Evolutionary conservation across 1,284 basidiomycete species (phyloP).

Genomic region (Inonotus hispidus): DNA sequence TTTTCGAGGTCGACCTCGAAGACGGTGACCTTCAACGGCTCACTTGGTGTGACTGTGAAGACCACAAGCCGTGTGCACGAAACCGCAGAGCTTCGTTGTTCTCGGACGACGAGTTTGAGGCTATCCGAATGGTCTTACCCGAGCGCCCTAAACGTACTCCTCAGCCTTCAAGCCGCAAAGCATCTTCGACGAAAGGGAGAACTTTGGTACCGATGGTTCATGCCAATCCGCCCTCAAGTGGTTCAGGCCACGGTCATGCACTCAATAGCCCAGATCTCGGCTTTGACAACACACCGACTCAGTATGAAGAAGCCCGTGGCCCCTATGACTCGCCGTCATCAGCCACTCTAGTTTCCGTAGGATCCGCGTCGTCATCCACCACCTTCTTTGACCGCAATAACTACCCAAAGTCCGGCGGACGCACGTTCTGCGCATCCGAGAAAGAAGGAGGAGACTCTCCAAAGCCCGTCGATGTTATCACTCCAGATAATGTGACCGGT

Average conservation of each 20-base stretch:
- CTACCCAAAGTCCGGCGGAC: background rate
- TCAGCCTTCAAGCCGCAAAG: background rate
- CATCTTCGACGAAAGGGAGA: background rate
- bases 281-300: background rate
- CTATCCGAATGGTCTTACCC: slow-evolving; percentile 7
- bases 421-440: background rate
- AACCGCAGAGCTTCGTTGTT: slow-evolving; percentile 6
- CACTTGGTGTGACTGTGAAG: background rate
- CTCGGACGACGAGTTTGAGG: slow-evolving; percentile 11
- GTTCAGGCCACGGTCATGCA: background rate
- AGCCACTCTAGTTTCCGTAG: background rate
- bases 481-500: slow-evolving; percentile 3
- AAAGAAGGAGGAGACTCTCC: background rate
- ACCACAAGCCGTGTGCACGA: background rate
- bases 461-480: background rate
- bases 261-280: background rate
- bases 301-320: background rate
- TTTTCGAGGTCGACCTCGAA: slow-evolving; percentile 3
- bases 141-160: background rate
- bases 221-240: background rate
- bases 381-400: background rate
- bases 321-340: background rate
- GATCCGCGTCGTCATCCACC: background rate
- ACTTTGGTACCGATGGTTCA: background rate
- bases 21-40: slow-evolving; percentile 3